Evolutionary conservation across 768 basidiomycete species (phyloP).

Genomic region (Rhodosporidiobolus sp.): DNA sequence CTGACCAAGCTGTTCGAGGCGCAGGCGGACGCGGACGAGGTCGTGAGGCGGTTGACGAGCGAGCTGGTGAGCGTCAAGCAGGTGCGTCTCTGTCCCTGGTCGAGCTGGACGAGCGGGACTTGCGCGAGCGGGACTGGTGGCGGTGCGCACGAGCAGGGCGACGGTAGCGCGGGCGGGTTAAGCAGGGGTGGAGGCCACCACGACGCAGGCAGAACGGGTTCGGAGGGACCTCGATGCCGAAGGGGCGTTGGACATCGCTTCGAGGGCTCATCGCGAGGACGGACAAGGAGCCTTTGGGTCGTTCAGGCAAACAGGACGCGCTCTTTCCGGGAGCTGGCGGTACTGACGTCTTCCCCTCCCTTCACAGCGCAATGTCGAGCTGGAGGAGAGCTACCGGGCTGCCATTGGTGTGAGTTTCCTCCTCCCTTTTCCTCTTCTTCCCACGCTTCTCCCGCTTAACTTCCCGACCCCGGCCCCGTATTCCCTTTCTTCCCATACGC

Average conservation of each 20-base stretch:
- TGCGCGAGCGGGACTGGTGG: background rate
- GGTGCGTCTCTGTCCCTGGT: background rate
- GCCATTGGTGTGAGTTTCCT: constrained; percentile 7
- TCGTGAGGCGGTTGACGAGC: constrained; percentile 9
- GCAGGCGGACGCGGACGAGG: constrained; percentile 10
- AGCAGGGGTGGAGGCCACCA: no score
- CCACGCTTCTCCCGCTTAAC: no score
- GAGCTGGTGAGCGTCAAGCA: constrained; percentile 6
- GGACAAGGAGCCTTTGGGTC: no score
- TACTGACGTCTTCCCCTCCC: background rate
- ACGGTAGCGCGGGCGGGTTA: background rate
- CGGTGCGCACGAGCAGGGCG: background rate
- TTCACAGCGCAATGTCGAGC: constrained; percentile 3
- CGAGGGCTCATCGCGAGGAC: no score
- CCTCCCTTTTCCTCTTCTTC: no score
- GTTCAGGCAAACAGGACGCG: background rate
- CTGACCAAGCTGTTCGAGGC: background rate
- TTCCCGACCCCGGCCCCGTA: no score
- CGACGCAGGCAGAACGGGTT: no score
- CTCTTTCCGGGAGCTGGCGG: no score
- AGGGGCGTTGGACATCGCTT: no score
- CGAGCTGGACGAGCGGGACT: background rate
- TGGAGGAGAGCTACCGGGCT: background rate
- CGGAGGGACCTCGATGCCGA: no score
- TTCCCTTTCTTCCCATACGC: background rate